Evolutionary conservation across 1,284 basidiomycete species (phyloP).

Genomic region (Sporisorium exsertum): DNA sequence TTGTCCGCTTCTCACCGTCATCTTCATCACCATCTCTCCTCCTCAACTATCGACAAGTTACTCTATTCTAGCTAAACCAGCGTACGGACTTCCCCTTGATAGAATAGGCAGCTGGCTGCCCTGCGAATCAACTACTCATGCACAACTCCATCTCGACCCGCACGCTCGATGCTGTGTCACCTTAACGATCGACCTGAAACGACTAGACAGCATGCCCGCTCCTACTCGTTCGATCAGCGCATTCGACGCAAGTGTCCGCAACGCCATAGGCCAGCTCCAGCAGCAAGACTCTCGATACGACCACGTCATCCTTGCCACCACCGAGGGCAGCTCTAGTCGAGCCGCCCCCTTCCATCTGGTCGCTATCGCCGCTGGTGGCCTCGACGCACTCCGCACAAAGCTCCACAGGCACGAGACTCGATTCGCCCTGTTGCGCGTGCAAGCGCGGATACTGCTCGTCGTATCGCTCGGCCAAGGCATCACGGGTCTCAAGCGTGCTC

Average conservation of each 20-base stretch:
- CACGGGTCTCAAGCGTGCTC: constrained; percentile 20
- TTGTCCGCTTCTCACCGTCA: too few relatives aligned
- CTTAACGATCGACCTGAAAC: background rate
- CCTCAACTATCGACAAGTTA: too few relatives aligned
- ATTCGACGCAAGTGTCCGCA: constrained; percentile 18
- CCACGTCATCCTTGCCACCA: constrained; percentile 20
- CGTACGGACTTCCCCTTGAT: background rate
- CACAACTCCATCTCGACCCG: background rate
- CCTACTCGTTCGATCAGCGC: background rate
- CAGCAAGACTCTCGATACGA: constrained; percentile 16
- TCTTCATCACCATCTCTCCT: too few relatives aligned
- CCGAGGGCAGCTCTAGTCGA: constrained; percentile 8
- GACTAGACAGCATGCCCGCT: constrained; percentile 10
- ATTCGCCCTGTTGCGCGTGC: constrained; percentile 22
- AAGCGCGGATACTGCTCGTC: constrained; percentile 22
- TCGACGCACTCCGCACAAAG: constrained; percentile 22
- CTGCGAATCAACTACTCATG: background rate
- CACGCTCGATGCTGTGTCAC: background rate
- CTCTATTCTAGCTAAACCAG: too few relatives aligned
- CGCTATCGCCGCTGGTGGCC: constrained; percentile 22
- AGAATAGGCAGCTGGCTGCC: background rate
- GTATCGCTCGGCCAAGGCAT: constrained; percentile 22
- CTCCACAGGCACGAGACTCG: constrained; percentile 11
- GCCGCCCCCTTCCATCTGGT: constrained; percentile 14
- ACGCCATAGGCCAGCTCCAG: constrained; percentile 16